phyloP scores from a whole-genome alignment of 2,329 filamentous ascomycete species.

The Colletotrichum gloeosporioides region DNA sequence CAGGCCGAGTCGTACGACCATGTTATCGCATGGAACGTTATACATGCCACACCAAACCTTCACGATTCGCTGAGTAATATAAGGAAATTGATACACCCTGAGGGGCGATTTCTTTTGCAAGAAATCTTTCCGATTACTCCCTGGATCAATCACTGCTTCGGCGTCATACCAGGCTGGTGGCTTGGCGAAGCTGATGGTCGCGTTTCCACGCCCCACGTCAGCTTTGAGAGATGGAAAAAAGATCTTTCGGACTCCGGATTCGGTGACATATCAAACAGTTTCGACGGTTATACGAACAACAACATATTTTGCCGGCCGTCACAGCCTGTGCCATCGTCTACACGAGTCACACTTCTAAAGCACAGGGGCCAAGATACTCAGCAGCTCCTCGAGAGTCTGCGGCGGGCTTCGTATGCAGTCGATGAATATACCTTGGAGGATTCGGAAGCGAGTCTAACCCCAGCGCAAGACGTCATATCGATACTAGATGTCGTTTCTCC shows the following conservation, averaged over 20 bases:
- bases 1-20: constrained; percentile 36
- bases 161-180: constrained; percentile 39
- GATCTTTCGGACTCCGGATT: constrained; percentile 32
- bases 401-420: not conserved
- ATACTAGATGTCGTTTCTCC: not conserved
- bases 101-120: constrained; percentile 25
- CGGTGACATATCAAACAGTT: constrained; percentile 3
- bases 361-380: not conserved
- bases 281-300: constrained; percentile 5
- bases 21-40: constrained; percentile 39
- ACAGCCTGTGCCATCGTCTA: not conserved
- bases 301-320: not conserved
- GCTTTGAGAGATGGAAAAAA: constrained; percentile 26
- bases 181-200: constrained; percentile 33
- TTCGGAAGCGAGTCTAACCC: not conserved
- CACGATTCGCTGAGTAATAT: not conserved
- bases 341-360: not conserved
- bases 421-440: not conserved
- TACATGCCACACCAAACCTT: constrained; percentile 40
- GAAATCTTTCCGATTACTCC: constrained; percentile 29
- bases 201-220: constrained; percentile 28
- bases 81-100: not conserved
- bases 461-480: constrained; percentile 25
- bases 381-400: not conserved
- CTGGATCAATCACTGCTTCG: constrained; percentile 33